These are phyloP conservation scores for Penicillium sp. DNA, from an alignment of 2,329 filamentous ascomycete species.

Conservation along the genomic window DNA sequence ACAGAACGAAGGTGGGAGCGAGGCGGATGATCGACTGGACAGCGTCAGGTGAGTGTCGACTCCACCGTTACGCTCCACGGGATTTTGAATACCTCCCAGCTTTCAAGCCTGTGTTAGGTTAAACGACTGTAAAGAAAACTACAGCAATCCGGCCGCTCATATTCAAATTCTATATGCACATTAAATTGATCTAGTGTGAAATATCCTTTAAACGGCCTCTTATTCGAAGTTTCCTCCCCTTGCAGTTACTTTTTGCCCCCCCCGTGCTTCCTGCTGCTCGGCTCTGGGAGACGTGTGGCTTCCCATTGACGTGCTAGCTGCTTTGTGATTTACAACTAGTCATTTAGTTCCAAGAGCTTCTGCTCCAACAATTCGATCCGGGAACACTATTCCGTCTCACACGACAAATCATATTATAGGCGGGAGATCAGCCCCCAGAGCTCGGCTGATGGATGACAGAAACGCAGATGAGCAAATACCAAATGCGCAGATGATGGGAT, in stretches of 20 bases:
- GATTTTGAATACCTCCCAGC: neutral
- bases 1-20: neutral
- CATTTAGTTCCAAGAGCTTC: neutral
- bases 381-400: neutral
- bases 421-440: neutral
- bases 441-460: neutral
- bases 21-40: constrained; percentile 11
- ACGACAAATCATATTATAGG: neutral
- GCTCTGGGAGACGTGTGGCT: neutral
- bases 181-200: neutral
- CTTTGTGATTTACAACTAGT: neutral
- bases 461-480: neutral
- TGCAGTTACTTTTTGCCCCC: constrained; percentile 2
- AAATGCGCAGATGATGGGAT: neutral
- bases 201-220: neutral
- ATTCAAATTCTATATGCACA: neutral
- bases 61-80: neutral
- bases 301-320: neutral
- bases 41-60: constrained; percentile 12
- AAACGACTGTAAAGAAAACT: too few species aligned
- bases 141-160: neutral
- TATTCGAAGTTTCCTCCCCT: neutral
- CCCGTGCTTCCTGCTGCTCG: constrained; percentile 17
- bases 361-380: neutral
- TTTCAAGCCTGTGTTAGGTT: neutral